These are phyloP conservation scores for Gyrodon lividus DNA, from an alignment of 768 basidiomycete species.

Conservation along the genomic window DNA sequence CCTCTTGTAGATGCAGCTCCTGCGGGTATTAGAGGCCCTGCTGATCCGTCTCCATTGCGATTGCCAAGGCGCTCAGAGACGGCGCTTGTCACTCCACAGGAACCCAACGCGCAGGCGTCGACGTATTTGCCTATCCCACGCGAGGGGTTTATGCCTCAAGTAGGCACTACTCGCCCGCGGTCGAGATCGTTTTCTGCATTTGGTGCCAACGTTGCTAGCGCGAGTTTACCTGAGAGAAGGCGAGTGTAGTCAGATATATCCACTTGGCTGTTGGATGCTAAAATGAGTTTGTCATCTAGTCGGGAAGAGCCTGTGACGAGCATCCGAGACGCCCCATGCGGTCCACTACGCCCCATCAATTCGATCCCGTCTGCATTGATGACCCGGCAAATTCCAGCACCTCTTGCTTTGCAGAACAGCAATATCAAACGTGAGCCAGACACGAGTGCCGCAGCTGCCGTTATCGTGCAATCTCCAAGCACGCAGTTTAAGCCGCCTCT, in stretches of 20 bases:
- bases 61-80: slow-evolving; percentile 21
- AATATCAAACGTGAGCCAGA: slow-evolving; percentile 6
- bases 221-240: slow-evolving; percentile 13
- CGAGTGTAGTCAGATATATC: slow-evolving; percentile 1
- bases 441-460: not conserved
- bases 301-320: slow-evolving; percentile 24
- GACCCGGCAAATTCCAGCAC: slow-evolving; percentile 16
- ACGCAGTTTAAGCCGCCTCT: slow-evolving; percentile 30
- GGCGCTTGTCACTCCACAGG: not conserved
- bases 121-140: slow-evolving; percentile 41
- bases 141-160: slow-evolving; percentile 64
- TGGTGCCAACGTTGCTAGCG: slow-evolving; percentile 34
- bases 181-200: slow-evolving; percentile 80
- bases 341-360: slow-evolving; percentile 4
- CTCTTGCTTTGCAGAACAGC: slow-evolving; percentile 14
- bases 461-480: slow-evolving; percentile 31
- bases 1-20: not conserved
- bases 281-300: slow-evolving; percentile 9
- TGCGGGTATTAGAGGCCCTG: not conserved
- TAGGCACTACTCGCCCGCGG: slow-evolving; percentile 46
- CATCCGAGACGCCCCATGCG: not conserved
- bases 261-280: slow-evolving; percentile 6
- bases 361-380: slow-evolving; percentile 22
- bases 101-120: not conserved
- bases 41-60: slow-evolving; percentile 1